phyloP scores from a whole-genome alignment of 345 rosid species.

The Nephelium lappaceum region DNA sequence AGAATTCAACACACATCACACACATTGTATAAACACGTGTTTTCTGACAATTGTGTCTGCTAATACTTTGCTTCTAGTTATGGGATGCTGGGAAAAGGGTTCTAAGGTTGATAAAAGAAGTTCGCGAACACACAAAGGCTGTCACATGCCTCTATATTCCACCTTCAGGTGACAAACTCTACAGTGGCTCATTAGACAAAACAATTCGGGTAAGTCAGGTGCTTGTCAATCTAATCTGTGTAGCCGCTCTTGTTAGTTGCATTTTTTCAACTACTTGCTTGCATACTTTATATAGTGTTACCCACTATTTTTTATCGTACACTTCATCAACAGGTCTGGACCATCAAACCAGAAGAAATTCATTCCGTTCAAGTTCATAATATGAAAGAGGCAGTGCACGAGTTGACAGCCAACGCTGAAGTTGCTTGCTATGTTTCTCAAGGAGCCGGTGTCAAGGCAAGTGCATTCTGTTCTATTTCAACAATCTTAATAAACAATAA shows the following conservation, averaged over 20 bases:
- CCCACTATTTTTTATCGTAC: background rate
- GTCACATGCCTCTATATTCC: constrained; percentile 57
- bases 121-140: constrained; percentile 57
- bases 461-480: background rate
- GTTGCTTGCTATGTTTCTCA: constrained; percentile 57
- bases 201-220: constrained; percentile 53
- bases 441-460: constrained; percentile 64
- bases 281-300: background rate
- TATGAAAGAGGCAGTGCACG: constrained; percentile 56
- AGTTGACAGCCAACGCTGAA: constrained; percentile 45
- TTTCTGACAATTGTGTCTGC: background rate
- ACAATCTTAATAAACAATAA: background rate
- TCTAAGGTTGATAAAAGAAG: constrained; percentile 53
- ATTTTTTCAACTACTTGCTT: background rate
- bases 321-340: constrained; percentile 50
- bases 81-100: constrained; percentile 58
- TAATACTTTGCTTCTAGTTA: constrained; percentile 34
- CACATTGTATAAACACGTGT: background rate
- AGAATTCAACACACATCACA: background rate
- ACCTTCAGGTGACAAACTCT: constrained; percentile 54
- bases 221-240: no score
- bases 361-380: constrained; percentile 67
- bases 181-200: constrained; percentile 70
- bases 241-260: background rate
- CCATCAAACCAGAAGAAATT: constrained; percentile 52